Conservation (phyloP, 352 stramenopile genomes). For the Globisporangium takayamanum region DNA sequence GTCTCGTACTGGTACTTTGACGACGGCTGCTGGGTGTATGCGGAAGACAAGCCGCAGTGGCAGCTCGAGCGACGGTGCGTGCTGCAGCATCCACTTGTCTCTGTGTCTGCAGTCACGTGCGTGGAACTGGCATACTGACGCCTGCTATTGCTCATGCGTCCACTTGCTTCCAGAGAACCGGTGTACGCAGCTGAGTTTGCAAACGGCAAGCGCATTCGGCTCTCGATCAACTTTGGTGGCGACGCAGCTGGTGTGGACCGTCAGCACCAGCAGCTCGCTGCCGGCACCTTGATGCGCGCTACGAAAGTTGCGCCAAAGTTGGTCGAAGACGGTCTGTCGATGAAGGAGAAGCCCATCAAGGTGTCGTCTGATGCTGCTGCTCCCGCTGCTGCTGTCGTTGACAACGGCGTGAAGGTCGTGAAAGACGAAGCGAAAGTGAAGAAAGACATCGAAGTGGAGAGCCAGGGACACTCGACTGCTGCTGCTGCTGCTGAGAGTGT, state of each 20-base stretch:
- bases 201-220: constrained; percentile 61
- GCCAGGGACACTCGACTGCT: background rate
- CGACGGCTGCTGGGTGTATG: constrained; percentile 82
- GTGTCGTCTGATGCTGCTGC: background rate
- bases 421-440: background rate
- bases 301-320: background rate
- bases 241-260: background rate
- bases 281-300: background rate
- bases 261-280: background rate
- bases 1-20: constrained; percentile 84
- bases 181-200: constrained; percentile 68
- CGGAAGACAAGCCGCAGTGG: constrained; percentile 65
- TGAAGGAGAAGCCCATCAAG: background rate
- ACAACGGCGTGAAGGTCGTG: background rate
- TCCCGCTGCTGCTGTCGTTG: background rate
- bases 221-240: constrained; percentile 70
- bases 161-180: constrained; percentile 20
- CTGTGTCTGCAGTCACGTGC: background rate
- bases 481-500: background rate
- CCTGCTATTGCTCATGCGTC: background rate
- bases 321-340: background rate
- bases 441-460: background rate
- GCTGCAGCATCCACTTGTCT: background rate
- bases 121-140: background rate
- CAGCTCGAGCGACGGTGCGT: constrained; percentile 27